Base-by-base conservation (phyloP, 108 stramenopile species). In the Cyclotella sp. region DNA sequence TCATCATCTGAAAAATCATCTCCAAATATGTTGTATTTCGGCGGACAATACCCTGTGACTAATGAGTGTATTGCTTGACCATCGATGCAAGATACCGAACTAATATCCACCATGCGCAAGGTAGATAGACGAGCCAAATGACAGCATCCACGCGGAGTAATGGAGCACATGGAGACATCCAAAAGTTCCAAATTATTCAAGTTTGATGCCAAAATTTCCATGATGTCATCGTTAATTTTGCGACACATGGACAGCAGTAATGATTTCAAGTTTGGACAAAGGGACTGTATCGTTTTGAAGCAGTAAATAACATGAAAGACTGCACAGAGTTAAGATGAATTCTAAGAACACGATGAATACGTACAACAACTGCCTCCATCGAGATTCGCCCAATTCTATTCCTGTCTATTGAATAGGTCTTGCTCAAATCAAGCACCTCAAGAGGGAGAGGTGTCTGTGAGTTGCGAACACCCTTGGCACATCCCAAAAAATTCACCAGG, bases 161-260 rank as follows among this genome's bases (percentile, higher is more conserved):
- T 70, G 3, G 46, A 26, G n/a, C 68, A 63, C 77, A 77, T 77
- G 13, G 77, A 77, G 52, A 77, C 41, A 53, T 77, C 69, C 28
- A 77, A 24, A 15, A 22, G n/a, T 26, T 60, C 18, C 19, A 70
- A 28, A 9, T 70, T 70, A 0, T 41, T 62, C 43, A 70, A 64
- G 5, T 30, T 45, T 44, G 21, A 27, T 55, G 69, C 34, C 15
- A 77, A 11, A 0, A 28, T 53, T 9, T 70, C 69, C 13, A 77
- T 22, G 27, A 77, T 61, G 2, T n/a, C 62, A 64, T 77, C 68
- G 51, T 68, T 64, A 15, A 77, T 70, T 34, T 59, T 59, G 27
- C 21, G 11, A 18, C 69, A 70, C 30, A 46, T 49, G 3, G 77
- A 77, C 57, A 77, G 44, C 24, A 21, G 58, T 26, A 77, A 49